Base-by-base conservation (phyloP, 805 yeast species). In the Barnettozyma sucrosica region DNA sequence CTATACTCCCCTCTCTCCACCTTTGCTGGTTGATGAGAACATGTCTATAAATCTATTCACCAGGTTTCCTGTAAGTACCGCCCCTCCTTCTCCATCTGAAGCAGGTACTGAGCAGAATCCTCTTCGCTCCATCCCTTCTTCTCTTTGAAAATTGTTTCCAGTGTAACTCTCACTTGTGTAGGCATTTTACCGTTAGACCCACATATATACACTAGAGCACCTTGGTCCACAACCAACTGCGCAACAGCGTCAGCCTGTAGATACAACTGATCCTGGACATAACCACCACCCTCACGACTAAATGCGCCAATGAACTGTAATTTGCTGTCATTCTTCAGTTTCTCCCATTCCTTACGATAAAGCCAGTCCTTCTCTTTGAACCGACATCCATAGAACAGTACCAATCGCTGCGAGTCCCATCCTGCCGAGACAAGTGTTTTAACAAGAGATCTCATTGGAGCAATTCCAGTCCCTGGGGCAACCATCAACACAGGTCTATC, bases 151-250 rank as follows among this genome's bases (percentile, higher is more conserved):
- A 86, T 78, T 14, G 78, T 83, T 33, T 76, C 79, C 24, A 93
- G 62, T 0, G 97, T 92, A n/a, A 85, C 66, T 48, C 96, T 70
- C 1, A 92, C 93, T 65, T 83, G 89, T 20, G 78, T 73, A 1
- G 99, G 99, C 99, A 93, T 93, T 53, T 79, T 79, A 0, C 99
- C 98, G 23, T 95, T 81, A 14, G 96, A 82, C 0, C 99, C 99
- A 70, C 99, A 92, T 6, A 93, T 71, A 61, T 83, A 89, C 5
- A 93, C 67, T 0, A 76, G 64, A 0, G 86, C 95, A n/a, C 71
- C 62, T 38, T 76, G 54, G 13, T 80, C 68, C 1, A 77, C 62
- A 5, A 90, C 58, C 45, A 81, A 63, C 3, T 80, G 74, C 1
- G 72, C 76, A 2, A 92, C 66, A 19, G 69, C 42, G 3, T 69